phyloP scores from a whole-genome alignment of 2,329 filamentous ascomycete species.

The Monosporascus sp. region DNA sequence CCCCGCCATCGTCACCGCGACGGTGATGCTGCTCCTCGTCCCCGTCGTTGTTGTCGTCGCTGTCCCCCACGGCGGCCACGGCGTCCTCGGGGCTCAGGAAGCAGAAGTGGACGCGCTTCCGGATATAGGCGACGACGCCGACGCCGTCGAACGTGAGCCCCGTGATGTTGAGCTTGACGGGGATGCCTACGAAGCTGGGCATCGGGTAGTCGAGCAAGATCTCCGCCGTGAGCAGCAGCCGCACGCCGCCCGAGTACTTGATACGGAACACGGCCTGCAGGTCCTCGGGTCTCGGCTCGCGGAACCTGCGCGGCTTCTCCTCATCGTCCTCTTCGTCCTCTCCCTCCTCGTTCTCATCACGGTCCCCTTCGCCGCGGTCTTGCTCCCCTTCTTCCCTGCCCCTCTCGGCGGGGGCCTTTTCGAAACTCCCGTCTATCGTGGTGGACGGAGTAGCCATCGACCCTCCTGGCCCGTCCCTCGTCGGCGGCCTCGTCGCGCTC shows the following conservation, averaged over 20 bases:
- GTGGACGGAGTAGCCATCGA: conserved; percentile 20
- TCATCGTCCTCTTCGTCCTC: conserved; percentile 21
- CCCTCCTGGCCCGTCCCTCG: conserved; percentile 36
- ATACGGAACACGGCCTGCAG: conserved; percentile 90
- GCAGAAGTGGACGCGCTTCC: conserved; percentile 85
- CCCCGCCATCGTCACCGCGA: conserved; percentile 30
- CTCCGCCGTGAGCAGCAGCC: conserved; percentile 85
- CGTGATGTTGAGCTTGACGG: conserved; percentile 89
- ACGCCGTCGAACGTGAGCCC: conserved; percentile 93
- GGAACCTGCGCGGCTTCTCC: conserved; percentile 42
- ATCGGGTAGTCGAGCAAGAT: conserved; percentile 97
- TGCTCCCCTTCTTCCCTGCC: conserved; percentile 29
- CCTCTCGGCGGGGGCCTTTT: neutral
- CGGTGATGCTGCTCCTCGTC: conserved; percentile 21
- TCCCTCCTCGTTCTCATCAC: conserved; percentile 16
- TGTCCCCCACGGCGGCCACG: conserved; percentile 58
- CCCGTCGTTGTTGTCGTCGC: conserved; percentile 18
- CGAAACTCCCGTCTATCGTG: conserved; percentile 8
- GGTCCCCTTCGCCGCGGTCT: conserved; percentile 16
- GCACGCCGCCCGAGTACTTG: conserved; percentile 80
- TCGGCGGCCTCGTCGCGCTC: conserved; percentile 51
- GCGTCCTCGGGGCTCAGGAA: conserved; percentile 92
- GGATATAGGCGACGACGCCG: conserved; percentile 85
- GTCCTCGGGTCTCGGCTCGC: conserved; percentile 76
- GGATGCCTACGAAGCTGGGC: conserved; percentile 95